These are phyloP conservation scores for Coccomyxa sp. DNA, from an alignment of 139 green algal species.

Conservation along the genomic window DNA sequence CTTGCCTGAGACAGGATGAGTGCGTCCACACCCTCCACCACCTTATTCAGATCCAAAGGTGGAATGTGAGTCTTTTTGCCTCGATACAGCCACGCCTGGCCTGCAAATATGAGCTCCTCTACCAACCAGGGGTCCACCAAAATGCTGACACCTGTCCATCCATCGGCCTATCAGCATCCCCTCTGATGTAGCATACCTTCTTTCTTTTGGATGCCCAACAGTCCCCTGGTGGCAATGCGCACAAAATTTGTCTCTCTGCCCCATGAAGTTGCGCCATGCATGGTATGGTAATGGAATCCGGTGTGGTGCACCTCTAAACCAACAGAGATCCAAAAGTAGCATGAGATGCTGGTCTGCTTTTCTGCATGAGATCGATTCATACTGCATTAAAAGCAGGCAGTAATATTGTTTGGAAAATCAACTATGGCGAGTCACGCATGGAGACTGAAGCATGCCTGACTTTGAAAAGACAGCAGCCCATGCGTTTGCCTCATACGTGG, in stretches of 20 bases:
- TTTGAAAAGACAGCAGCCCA: conserved; percentile 58
- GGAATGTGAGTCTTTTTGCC: conserved; percentile 51
- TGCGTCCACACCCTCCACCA: conserved; percentile 55
- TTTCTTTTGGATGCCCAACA: not conserved
- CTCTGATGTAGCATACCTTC: not conserved
- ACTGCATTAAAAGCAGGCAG: not conserved
- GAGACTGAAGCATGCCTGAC: conserved; percentile 33
- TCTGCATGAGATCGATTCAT: too few relatives aligned
- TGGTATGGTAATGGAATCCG: not conserved
- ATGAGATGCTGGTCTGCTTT: not conserved
- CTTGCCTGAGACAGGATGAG: conserved; percentile 69
- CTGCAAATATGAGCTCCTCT: conserved; percentile 66
- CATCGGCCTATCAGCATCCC: not conserved
- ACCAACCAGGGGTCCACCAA: conserved; percentile 85
- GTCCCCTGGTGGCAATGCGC: not conserved
- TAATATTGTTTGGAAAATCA: not conserved
- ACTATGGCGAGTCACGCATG: not conserved
- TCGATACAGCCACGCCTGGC: conserved; percentile 59
- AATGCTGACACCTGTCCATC: conserved; percentile 49
- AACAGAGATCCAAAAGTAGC: not conserved
- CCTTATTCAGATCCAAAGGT: conserved; percentile 31
- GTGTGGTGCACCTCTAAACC: not conserved
- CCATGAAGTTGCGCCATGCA: not conserved
- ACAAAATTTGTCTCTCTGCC: not conserved
- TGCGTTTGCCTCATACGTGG: conserved; percentile 67